These are phyloP conservation scores for Opeltia flavorubescens DNA, from an alignment of 495 filamentous ascomycete genomes.

Conservation along the genomic window DNA sequence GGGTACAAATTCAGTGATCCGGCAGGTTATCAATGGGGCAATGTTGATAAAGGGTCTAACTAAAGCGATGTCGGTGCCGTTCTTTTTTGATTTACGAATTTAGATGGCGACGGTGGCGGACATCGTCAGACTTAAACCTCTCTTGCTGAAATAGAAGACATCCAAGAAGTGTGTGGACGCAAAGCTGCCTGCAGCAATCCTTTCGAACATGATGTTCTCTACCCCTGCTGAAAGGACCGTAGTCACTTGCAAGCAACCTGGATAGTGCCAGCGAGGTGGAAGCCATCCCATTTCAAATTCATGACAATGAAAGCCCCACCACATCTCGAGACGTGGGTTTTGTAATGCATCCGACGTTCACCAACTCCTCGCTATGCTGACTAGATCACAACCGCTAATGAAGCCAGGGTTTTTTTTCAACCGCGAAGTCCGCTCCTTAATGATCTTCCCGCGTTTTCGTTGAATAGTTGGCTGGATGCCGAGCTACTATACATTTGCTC, in stretches of 20 bases:
- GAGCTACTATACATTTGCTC: background rate
- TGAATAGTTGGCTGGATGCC: background rate
- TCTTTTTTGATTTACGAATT: background rate
- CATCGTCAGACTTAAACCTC: background rate
- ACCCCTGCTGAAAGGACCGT: background rate
- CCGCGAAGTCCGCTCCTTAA: background rate
- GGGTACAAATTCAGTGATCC: slow-evolving; percentile 99
- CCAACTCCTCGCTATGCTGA: background rate
- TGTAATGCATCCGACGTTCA: too few relatives aligned
- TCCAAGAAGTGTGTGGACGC: too few relatives aligned
- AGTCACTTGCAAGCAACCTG: background rate
- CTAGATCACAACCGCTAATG: background rate
- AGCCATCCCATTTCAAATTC: too few relatives aligned
- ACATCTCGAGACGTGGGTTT: too few relatives aligned
- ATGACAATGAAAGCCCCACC: too few relatives aligned
- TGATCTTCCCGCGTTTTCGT: background rate
- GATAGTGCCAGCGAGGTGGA: too few relatives aligned
- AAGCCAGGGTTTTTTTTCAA: background rate
- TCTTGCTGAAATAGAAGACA: background rate
- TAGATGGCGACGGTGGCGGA: background rate
- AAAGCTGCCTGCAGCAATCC: too few relatives aligned
- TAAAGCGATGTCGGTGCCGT: background rate
- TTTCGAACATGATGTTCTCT: too few relatives aligned
- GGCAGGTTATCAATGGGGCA: slow-evolving; percentile 80
- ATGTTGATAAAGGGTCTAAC: slow-evolving; percentile 8